A percentile compares a stretch with the other conserved stretches of the same genome.
Evolutionary conservation across 768 basidiomycete genomes (phyloP).

Genomic region (Xanthoconium purpureum): DNA sequence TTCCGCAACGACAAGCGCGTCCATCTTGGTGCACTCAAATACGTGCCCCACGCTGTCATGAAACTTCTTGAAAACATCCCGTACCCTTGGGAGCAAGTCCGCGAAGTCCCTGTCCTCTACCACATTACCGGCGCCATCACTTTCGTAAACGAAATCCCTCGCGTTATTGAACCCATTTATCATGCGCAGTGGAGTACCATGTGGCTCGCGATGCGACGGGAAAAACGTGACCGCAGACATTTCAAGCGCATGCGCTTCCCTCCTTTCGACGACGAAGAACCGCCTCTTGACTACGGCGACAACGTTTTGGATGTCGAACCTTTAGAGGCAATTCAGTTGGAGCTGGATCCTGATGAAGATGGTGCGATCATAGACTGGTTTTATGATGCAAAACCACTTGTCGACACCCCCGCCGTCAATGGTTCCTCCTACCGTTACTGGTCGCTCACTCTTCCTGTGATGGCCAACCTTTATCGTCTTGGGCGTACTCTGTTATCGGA

Average conservation of each 20-base stretch:
- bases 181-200: constrained; percentile 99
- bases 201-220: constrained; percentile 99
- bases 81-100: constrained; percentile 98
- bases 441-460: constrained; percentile 88
- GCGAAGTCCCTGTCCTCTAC: constrained; percentile 97
- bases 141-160: constrained; percentile 97
- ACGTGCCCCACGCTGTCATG: constrained; percentile 99
- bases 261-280: constrained; percentile 98
- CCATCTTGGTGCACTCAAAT: constrained; percentile 96
- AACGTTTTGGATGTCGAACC: constrained; percentile 98
- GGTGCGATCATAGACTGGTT: constrained; percentile 94
- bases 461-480: constrained; percentile 95
- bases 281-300: constrained; percentile 98
- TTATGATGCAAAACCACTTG: constrained; percentile 92
- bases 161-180: constrained; percentile 95
- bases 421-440: constrained; percentile 92
- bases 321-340: constrained; percentile 94
- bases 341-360: constrained; percentile 91
- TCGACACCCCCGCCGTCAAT: constrained; percentile 88
- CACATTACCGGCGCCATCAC: constrained; percentile 99
- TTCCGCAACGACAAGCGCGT: constrained; percentile 99
- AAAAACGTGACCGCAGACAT: constrained; percentile 97
- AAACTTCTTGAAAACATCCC: constrained; percentile 99
- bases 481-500: constrained; percentile 93
- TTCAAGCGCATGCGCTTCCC: constrained; percentile 99